Evolutionary conservation across 2,329 filamentous ascomycete genomes (phyloP).

Genomic region (Xylaria arbuscula): DNA sequence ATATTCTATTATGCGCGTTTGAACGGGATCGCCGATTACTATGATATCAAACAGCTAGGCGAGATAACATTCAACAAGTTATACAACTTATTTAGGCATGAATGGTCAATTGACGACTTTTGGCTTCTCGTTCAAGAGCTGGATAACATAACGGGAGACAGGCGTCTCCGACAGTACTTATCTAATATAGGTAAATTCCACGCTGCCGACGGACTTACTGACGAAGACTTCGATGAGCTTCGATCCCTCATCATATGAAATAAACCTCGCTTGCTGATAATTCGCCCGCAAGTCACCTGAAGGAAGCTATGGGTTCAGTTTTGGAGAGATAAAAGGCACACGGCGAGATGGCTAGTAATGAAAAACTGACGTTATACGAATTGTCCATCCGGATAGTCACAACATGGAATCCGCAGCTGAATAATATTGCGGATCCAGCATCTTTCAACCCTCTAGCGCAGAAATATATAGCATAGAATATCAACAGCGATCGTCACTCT

Average conservation of each 20-base stretch:
- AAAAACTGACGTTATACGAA: background rate
- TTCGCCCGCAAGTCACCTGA: too few species aligned
- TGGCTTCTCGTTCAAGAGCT: background rate
- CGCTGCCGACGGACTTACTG: background rate
- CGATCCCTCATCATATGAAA: too few species aligned
- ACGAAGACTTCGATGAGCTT: background rate
- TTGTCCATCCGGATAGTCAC: background rate
- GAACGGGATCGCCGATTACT: constrained; percentile 23
- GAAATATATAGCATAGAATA: background rate
- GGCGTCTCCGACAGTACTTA: background rate
- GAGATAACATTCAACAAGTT: background rate
- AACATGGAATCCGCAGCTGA: background rate
- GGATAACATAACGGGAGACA: background rate
- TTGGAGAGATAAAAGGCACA: background rate
- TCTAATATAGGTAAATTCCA: background rate
- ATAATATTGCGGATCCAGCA: background rate
- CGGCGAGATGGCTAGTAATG: background rate
- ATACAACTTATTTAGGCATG: background rate
- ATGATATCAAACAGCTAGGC: background rate
- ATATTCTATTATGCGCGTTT: constrained; percentile 10
- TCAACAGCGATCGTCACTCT: background rate
- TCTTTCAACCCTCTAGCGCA: background rate
- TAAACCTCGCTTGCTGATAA: too few species aligned
- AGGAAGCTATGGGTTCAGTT: background rate
- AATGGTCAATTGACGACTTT: constrained; percentile 13